These are phyloP conservation scores for Mrakia frigida DNA, from an alignment of 768 basidiomycete genomes.

Conservation along the genomic window DNA sequence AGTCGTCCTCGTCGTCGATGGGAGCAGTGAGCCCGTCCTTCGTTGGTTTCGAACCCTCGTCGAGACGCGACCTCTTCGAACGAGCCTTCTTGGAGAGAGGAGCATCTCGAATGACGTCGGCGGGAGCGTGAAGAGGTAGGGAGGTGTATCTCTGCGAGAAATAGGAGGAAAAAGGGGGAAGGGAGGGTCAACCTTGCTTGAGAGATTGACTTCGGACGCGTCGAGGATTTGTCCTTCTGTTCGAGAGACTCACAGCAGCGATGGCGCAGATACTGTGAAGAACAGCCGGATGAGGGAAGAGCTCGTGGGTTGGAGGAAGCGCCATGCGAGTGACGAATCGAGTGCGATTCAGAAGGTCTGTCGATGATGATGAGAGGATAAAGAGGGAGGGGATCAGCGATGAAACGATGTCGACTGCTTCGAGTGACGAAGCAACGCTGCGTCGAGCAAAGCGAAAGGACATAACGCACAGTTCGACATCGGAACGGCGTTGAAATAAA, in stretches of 20 bases:
- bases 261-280: conserved; percentile 26
- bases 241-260: conserved; percentile 4
- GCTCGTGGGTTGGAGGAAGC: conserved; percentile 24
- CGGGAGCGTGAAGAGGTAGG: neutral
- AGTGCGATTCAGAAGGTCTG: conserved; percentile 1
- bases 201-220: neutral
- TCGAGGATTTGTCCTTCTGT: neutral
- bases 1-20: conserved; percentile 5
- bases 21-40: neutral
- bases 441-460: neutral
- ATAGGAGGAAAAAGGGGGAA: neutral
- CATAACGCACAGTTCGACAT: neutral
- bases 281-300: conserved; percentile 28
- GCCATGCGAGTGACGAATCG: conserved; percentile 18
- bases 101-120: neutral
- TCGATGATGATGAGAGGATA: neutral
- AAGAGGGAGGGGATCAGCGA: too few species aligned
- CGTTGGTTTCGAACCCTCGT: neutral
- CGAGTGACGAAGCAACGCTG: neutral
- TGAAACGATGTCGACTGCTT: too few species aligned
- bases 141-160: neutral
- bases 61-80: neutral
- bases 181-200: too few species aligned
- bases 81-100: neutral
- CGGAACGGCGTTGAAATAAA: neutral